These are phyloP conservation scores for Solanum infundibuliforme DNA, from an alignment of 257 asterid genomes.

Conservation along the genomic window DNA sequence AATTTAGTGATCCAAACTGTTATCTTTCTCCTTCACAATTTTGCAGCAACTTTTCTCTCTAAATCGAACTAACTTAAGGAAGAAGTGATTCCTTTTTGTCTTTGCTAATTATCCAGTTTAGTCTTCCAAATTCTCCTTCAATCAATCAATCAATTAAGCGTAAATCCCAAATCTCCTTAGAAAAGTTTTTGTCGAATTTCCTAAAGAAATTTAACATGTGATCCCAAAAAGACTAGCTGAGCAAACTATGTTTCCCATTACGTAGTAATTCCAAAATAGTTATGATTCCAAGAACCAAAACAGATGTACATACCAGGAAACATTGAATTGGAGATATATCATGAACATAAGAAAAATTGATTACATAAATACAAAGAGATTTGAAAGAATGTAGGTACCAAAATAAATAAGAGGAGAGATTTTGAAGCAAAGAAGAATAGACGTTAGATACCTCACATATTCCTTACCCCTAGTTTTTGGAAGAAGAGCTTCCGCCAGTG, in stretches of 20 bases:
- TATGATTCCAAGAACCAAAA: neutral
- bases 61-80: neutral
- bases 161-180: neutral
- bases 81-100: neutral
- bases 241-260: neutral
- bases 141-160: neutral
- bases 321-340: neutral
- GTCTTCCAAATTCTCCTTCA: neutral
- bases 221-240: neutral
- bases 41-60: neutral
- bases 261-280: neutral
- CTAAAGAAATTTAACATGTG: neutral
- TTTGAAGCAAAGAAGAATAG: neutral
- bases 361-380: neutral
- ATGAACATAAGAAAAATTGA: neutral
- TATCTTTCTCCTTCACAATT: neutral
- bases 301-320: neutral
- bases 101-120: neutral
- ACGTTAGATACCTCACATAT: neutral
- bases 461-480: constrained; percentile 37
- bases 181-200: neutral
- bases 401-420: neutral
- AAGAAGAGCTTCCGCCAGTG: constrained; percentile 43
- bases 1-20: neutral
- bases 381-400: neutral